Base-by-base conservation (phyloP, 176 grass and related monocot genomes). In the Musa itinerans region DNA sequence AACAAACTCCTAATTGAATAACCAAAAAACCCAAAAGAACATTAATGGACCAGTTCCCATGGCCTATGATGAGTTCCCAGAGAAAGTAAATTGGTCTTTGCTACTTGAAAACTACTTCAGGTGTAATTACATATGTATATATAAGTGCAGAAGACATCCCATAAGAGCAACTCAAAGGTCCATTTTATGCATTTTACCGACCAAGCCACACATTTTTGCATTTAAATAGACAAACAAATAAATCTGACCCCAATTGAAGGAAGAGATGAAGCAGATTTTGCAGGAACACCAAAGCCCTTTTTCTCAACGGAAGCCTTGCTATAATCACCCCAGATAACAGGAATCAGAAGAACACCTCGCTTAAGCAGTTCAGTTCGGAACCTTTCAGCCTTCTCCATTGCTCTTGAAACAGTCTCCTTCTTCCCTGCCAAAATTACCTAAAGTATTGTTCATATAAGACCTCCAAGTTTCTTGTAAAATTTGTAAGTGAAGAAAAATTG, bases 401-500 rank as follows among this genome's bases (percentile, higher is more conserved):
- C 90, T 78, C 74, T 81, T 78, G 88, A 81, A 74, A 99, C 84
- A 14, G 80, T 81, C 80, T 20, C 84, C 86, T 88, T 99, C 25
- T 82, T 93, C 68, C 95, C 90, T 87, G 95, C 95, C 82, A 99
- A 84, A 93, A 99, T 93, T 84, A 98, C 84, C 95, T 98, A 82
- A 75, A 84, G 69, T 77, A 81, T 69, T 27, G 74, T 68, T 98
- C 83, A 91, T 84, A 74, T 10, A 58, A 87, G 19, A 79, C 74
- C 74, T 74, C 52, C 17, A 26, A 61, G 17, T 50, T 63, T 74
- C 14, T 15, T 17, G 11, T 51, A 71, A 5, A 13, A 14, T 51
- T 71, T 71, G 8, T 0, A 11, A 71, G 17, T 51, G 19, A 20
- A 52, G n/a, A 78, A 78, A 27, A 19, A 34, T 34, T 82, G 0